These are phyloP conservation scores for Penicillium sp. DNA, from an alignment of 2,329 filamentous ascomycete genomes.

Conservation along the genomic window DNA sequence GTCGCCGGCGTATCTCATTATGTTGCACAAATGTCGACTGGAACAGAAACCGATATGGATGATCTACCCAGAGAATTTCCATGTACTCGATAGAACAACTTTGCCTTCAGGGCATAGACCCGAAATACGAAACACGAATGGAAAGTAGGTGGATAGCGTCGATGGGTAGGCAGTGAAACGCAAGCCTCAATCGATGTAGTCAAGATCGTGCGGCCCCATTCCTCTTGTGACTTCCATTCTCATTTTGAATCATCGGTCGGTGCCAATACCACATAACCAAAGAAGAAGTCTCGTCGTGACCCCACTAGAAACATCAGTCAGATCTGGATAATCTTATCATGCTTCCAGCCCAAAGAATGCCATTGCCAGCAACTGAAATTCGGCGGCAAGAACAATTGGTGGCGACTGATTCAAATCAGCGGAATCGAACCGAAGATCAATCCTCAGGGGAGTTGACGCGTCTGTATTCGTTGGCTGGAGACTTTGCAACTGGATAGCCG, in stretches of 20 bases:
- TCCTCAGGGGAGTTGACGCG: not conserved
- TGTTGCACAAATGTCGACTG: not conserved
- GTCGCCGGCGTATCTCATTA: not conserved
- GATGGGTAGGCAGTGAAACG: not conserved
- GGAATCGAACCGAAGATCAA: constrained; percentile 10
- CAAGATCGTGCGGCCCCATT: not conserved
- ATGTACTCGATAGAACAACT: constrained; percentile 1
- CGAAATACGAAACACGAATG: constrained; percentile 18
- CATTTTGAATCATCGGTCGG: not conserved
- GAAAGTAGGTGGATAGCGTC: constrained; percentile 9
- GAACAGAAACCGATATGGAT: not conserved
- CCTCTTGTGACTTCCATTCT: not conserved
- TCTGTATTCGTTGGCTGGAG: not conserved
- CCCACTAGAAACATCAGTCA: constrained; percentile 5
- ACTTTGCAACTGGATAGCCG: constrained; percentile 2
- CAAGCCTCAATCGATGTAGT: constrained; percentile 1
- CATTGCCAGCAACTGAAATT: constrained; percentile 10
- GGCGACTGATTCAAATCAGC: not conserved
- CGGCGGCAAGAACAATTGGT: constrained; percentile 3
- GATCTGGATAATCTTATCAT: constrained; percentile 13
- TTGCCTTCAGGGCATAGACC: constrained; percentile 10
- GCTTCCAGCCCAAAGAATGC: constrained; percentile 13
- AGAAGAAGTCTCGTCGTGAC: not conserved
- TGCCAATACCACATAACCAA: not conserved
- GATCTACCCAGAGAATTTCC: not conserved